Evolutionary conservation across 2,329 filamentous ascomycete species (phyloP).

Genomic region (Seiridium cupressi): DNA sequence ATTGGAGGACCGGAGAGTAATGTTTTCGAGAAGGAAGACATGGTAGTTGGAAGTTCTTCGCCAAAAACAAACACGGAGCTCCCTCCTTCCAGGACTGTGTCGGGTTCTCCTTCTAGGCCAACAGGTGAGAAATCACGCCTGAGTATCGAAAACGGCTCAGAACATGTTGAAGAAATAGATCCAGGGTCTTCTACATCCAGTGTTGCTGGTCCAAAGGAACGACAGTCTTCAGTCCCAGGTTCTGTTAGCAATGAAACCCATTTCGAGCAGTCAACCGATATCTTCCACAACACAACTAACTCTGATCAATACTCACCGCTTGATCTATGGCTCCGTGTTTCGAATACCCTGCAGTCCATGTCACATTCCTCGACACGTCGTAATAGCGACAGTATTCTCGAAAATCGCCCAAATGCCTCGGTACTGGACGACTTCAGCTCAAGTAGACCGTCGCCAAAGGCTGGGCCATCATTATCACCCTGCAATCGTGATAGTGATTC

Average conservation of each 20-base stretch:
- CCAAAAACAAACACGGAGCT: not conserved
- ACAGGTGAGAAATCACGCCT: too few species aligned
- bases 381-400: conserved; percentile 4
- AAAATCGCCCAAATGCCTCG: not conserved
- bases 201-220: not conserved
- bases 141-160: not conserved
- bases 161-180: too few species aligned
- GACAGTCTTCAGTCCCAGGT: not conserved
- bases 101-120: too few species aligned
- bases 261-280: conserved; percentile 7
- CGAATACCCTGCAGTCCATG: not conserved
- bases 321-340: conserved; percentile 25
- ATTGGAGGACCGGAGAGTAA: not conserved
- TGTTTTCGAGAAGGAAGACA: not conserved
- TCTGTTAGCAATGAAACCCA: not conserved
- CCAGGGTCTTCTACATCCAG: not conserved
- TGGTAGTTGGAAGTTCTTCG: not conserved
- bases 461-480: not conserved
- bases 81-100: too few species aligned
- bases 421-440: not conserved
- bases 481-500: not conserved
- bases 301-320: conserved; percentile 22
- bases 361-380: conserved; percentile 3
- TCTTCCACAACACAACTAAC: conserved; percentile 12
- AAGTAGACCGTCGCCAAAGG: not conserved